Evolutionary conservation across 129 eudicot species (phyloP).

Genomic region (Tagetes erecta): DNA sequence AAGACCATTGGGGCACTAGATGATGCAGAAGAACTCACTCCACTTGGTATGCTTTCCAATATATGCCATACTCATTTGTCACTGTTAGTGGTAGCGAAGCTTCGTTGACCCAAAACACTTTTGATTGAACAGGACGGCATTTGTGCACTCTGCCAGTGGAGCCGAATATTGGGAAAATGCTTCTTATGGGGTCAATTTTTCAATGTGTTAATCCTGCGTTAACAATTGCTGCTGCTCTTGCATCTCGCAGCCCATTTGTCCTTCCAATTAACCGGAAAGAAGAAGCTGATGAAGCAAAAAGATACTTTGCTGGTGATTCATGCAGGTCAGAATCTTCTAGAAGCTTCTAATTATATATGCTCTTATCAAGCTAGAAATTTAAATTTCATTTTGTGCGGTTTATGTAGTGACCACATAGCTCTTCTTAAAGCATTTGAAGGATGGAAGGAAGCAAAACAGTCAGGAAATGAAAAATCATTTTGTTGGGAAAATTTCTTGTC

Average conservation of each 20-base stretch:
- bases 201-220: conserved; percentile 90
- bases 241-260: conserved; percentile 88
- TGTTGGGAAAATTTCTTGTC: conserved; percentile 97
- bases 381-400: conserved; percentile 16
- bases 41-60: conserved; percentile 60
- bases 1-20: conserved; percentile 92
- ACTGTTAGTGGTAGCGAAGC: not conserved
- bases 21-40: conserved; percentile 91
- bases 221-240: conserved; percentile 94
- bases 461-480: conserved; percentile 65
- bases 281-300: conserved; percentile 95
- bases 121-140: conserved; percentile 67
- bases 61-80: not conserved
- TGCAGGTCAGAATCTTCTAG: conserved; percentile 63
- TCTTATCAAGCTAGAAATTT: not conserved
- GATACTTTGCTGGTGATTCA: conserved; percentile 98
- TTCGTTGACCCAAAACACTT: not conserved
- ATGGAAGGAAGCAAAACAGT: conserved; percentile 83
- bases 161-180: conserved; percentile 98
- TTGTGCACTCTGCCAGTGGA: conserved; percentile 94
- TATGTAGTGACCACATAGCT: conserved; percentile 90
- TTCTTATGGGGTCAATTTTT: conserved; percentile 93
- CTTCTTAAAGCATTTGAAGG: conserved; percentile 94
- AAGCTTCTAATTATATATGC: conserved; percentile 15
- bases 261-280: conserved; percentile 87